A percentile compares a stretch with the other conserved stretches of the same genome.
These are phyloP conservation scores for Neltuma alba DNA, from an alignment of 306 rosid genomes.

Conservation along the genomic window DNA sequence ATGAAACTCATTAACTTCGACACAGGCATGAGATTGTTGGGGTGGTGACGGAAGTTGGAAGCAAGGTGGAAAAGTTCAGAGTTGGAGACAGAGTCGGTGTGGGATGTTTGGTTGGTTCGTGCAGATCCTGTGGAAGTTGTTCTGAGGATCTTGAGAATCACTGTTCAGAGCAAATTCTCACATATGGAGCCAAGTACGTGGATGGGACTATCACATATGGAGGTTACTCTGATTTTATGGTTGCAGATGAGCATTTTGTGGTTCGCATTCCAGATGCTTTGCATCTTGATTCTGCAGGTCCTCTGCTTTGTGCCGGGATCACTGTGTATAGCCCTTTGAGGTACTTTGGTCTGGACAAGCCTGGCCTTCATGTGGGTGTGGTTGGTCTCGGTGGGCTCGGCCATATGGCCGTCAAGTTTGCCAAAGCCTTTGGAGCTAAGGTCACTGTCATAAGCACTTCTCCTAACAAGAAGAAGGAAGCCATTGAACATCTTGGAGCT, in stretches of 20 bases:
- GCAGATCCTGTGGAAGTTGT: slow-evolving; percentile 44
- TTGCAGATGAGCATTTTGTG: not conserved
- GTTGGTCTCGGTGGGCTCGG: slow-evolving; percentile 70
- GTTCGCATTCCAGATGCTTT: not conserved
- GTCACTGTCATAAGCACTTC: not conserved
- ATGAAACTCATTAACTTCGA: not conserved
- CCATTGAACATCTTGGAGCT: not conserved
- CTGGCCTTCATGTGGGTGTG: slow-evolving; percentile 52
- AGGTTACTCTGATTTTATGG: slow-evolving; percentile 41
- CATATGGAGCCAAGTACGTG: not conserved
- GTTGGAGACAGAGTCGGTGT: slow-evolving; percentile 69
- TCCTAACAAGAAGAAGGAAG: not conserved
- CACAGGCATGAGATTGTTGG: slow-evolving; percentile 17
- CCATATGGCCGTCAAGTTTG: slow-evolving; percentile 63
- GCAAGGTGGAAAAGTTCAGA: slow-evolving; percentile 53
- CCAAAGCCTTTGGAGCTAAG: slow-evolving; percentile 57
- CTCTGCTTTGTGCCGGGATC: not conserved
- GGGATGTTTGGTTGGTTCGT: slow-evolving; percentile 58
- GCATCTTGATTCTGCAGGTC: not conserved
- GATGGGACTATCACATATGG: slow-evolving; percentile 36
- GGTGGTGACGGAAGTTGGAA: slow-evolving; percentile 64
- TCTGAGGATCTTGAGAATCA: not conserved
- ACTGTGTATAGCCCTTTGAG: not conserved
- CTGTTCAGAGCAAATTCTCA: not conserved
- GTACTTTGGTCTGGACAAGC: slow-evolving; percentile 51